Base-by-base conservation (phyloP, 2,329 filamentous ascomycete genomes). In the Fusarium begoniae region DNA sequence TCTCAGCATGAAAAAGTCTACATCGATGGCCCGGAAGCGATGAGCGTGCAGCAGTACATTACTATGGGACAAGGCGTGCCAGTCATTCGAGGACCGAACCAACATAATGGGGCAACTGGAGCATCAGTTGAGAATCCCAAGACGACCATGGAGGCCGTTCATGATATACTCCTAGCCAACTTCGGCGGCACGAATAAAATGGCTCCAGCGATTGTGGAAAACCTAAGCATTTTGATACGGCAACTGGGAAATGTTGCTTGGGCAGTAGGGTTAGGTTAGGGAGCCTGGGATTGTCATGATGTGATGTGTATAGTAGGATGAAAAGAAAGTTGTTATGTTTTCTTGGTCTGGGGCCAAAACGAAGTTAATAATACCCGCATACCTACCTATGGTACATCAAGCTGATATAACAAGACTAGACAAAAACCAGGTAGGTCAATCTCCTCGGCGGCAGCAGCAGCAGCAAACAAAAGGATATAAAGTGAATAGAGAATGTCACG, bases 131-230 rank as follows among this genome's bases (percentile, higher is more conserved):
- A 87, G 24, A 87, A 92, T 71, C 87, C 90, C 0, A 85, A 85
- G 35, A 84, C 85, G 3, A 88, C 90, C 43, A 91, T 93, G 85
- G 85, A 87, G 22, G 82, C 89, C 26, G 85, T 89, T 6, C 86
- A 90, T 60, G 85, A 88, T 43, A 83, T 91, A 15, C 83, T 94
- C 70, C 82, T 84, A 38, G 80, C 83, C 44, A 90, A 91, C 79
- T 90, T 86, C 66, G 75, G 80, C 20, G 82, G 80, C 3, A 82
- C 81, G 2, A 81, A 83, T 37, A 85, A 86, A 37, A 79, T 81
- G 13, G 75, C 86, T 66, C 89, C 91, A 18, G 88, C 91, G 2
- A 85, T 94, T 50, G 90, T 93, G 4, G 91, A 92, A 74, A 93
- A 93, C 69, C 79, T 94, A 54, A 87, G 90, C 51, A 86, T 90